Conservation (phyloP, 257 asterid species). For the Nyctanthes arbortristis region DNA sequence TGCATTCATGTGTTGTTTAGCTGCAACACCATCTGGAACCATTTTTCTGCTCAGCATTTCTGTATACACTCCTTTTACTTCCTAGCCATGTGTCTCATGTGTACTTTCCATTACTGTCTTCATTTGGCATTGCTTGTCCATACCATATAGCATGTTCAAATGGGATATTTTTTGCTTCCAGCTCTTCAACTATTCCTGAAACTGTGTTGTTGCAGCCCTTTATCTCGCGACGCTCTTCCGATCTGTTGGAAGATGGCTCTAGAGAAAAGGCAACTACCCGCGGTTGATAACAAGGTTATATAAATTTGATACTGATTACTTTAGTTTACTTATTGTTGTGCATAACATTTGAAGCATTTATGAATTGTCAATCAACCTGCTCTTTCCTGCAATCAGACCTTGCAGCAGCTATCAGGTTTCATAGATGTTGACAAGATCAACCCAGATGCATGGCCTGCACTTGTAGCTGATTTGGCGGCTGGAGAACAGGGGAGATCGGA, state of each 20-base stretch:
- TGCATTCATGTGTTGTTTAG: conserved; percentile 15
- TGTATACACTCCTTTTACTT: background rate
- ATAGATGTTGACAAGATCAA: conserved; percentile 88
- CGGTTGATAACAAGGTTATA: conserved; percentile 76
- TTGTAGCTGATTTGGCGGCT: conserved; percentile 81
- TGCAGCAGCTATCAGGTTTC: conserved; percentile 89
- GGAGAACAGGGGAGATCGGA: conserved; percentile 88
- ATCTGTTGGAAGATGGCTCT: conserved; percentile 93
- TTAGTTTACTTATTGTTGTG: conserved; percentile 2
- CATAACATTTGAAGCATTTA: conserved; percentile 24
- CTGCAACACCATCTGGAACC: conserved; percentile 13
- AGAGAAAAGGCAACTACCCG: conserved; percentile 87
- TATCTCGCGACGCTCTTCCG: conserved; percentile 96
- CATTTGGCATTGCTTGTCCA: conserved; percentile 19
- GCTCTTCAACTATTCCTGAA: conserved; percentile 20
- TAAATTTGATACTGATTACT: conserved; percentile 21
- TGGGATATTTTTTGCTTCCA: conserved; percentile 15
- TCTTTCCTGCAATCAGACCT: conserved; percentile 45
- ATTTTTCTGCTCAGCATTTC: conserved; percentile 6
- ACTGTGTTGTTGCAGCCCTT: conserved; percentile 54
- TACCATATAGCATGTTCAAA: background rate
- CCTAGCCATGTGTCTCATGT: background rate
- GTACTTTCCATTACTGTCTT: conserved; percentile 14
- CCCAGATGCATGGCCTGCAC: conserved; percentile 98
- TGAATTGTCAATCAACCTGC: conserved; percentile 20